These are phyloP conservation scores for Chlamydomonas sp. DNA, from an alignment of 139 green algal genomes.

Conservation along the genomic window DNA sequence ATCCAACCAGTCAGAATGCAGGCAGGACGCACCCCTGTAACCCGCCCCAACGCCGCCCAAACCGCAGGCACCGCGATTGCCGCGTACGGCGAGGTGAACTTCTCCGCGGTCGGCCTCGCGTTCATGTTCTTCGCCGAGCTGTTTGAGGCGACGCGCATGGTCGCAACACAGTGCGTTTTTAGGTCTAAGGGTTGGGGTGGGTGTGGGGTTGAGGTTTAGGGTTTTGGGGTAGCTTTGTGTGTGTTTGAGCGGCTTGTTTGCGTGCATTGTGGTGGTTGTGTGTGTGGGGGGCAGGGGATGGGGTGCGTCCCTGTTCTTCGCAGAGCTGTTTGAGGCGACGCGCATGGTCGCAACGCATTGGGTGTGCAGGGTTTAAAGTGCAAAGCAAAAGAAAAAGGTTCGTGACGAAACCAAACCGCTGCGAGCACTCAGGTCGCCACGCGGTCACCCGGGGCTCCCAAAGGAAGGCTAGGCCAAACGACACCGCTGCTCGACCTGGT, in stretches of 20 bases:
- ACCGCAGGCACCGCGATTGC: slow-evolving; percentile 63
- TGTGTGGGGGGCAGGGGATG: background rate
- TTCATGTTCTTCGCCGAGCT: slow-evolving; percentile 72
- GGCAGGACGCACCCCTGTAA: too few relatives aligned
- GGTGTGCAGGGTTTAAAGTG: background rate
- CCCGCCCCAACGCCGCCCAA: too few relatives aligned
- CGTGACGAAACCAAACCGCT: too few relatives aligned
- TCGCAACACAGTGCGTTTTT: slow-evolving; percentile 68
- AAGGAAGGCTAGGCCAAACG: too few relatives aligned
- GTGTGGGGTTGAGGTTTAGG: background rate
- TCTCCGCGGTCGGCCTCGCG: slow-evolving; percentile 50
- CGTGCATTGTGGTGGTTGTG: too few relatives aligned
- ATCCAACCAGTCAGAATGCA: too few relatives aligned
- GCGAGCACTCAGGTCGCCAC: too few relatives aligned
- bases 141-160: slow-evolving; percentile 64
- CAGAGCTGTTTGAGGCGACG: slow-evolving; percentile 61
- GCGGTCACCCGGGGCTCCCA: too few relatives aligned
- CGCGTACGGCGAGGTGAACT: slow-evolving; percentile 56
- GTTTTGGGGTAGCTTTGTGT: too few relatives aligned
- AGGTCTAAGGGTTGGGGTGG: background rate
- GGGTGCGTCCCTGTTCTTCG: slow-evolving; percentile 58
- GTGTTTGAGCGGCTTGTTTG: too few relatives aligned
- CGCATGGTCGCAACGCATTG: slow-evolving; percentile 81
- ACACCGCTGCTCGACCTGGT: too few relatives aligned
- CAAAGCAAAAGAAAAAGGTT: too few relatives aligned